Evolutionary conservation across 768 basidiomycete species (phyloP).

Genomic region (Termitomyces bulborhizus): DNA sequence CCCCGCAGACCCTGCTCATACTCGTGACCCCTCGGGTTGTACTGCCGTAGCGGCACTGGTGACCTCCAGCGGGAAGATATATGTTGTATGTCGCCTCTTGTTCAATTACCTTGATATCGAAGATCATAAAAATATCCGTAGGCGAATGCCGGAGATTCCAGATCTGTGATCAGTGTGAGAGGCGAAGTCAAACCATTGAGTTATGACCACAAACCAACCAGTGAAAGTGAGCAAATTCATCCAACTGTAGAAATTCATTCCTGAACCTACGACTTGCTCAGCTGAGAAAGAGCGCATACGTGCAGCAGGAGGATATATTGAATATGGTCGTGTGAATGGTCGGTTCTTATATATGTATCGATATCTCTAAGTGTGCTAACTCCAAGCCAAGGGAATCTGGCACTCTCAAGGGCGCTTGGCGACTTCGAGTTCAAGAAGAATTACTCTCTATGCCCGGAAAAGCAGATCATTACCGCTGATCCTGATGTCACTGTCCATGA

Average conservation of each 20-base stretch:
- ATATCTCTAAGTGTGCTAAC: background rate
- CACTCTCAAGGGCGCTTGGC: constrained; percentile 89
- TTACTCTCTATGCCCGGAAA: constrained; percentile 69
- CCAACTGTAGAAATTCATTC: background rate
- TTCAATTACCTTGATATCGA: constrained; percentile 1
- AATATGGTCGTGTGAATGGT: constrained; percentile 97
- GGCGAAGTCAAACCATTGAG: constrained; percentile 87
- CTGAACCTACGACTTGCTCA: constrained; percentile 21
- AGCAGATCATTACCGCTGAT: constrained; percentile 91
- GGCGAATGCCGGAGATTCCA: constrained; percentile 98
- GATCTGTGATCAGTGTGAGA: constrained; percentile 79
- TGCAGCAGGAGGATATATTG: constrained; percentile 91
- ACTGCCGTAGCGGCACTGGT: constrained; percentile 89
- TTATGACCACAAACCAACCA: constrained; percentile 93
- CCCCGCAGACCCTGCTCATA: constrained; percentile 70
- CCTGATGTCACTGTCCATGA: constrained; percentile 86
- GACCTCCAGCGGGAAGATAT: constrained; percentile 71
- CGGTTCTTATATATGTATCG: constrained; percentile 13
- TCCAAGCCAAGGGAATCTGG: constrained; percentile 72
- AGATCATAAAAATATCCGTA: constrained; percentile 24
- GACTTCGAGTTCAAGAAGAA: constrained; percentile 99
- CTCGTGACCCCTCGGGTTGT: constrained; percentile 91
- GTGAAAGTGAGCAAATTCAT: constrained; percentile 50
- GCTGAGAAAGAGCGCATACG: constrained; percentile 83
- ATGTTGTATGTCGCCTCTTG: constrained; percentile 51